Conservation (phyloP, 805 yeast species). For the Vanderwaltozyma yarrowii region DNA sequence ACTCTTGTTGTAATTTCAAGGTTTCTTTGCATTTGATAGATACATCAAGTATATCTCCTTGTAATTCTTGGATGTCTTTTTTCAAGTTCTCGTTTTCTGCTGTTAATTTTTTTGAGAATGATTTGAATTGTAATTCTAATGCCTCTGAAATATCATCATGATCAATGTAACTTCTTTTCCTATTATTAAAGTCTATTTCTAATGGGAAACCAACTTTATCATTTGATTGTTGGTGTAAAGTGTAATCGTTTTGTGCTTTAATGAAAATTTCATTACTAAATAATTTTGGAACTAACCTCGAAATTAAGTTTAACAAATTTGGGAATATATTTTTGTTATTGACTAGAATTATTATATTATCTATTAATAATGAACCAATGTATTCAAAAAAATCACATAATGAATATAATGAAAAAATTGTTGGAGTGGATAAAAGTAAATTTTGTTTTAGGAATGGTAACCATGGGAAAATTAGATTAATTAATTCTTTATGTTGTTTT, state of each 20-base stretch:
- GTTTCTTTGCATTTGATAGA: not conserved
- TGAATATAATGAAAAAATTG: not conserved
- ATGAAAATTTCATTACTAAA: not conserved
- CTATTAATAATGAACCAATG: not conserved
- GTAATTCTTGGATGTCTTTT: not conserved
- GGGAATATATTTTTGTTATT: not conserved
- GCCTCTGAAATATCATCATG: too few species aligned
- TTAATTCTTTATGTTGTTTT: conserved; percentile 18
- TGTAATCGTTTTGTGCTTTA: not conserved
- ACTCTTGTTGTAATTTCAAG: not conserved
- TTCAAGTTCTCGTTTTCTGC: not conserved
- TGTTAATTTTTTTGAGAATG: not conserved
- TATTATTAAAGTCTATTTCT: too few species aligned
- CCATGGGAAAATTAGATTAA: conserved; percentile 25
- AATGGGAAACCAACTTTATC: too few species aligned
- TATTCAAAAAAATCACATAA: not conserved
- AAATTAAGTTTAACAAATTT: not conserved
- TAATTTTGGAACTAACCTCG: not conserved
- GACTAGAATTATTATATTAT: not conserved
- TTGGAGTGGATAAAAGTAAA: not conserved
- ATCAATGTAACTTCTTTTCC: too few species aligned
- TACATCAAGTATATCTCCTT: not conserved
- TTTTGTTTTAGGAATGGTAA: conserved; percentile 11
- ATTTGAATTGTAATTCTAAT: not conserved
- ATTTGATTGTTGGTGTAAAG: too few species aligned